Evolutionary conservation across 2,329 filamentous ascomycete genomes (phyloP).

Genomic region (Westerdykella sp.): DNA sequence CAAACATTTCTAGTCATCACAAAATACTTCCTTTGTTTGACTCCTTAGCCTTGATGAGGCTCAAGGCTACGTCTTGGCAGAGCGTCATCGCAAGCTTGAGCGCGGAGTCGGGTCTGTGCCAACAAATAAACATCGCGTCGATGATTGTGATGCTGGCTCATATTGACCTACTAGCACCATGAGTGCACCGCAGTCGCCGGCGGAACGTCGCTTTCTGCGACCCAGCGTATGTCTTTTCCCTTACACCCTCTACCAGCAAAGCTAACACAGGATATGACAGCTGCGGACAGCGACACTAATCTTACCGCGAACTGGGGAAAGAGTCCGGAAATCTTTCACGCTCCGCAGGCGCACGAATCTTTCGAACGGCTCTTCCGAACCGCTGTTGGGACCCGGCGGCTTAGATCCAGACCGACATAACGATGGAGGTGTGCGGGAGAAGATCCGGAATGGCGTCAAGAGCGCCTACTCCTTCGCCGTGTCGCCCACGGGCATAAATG

Average conservation of each 20-base stretch:
- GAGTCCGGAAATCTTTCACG: slow-evolving; percentile 72
- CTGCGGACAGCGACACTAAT: slow-evolving; percentile 82
- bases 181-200: slow-evolving; percentile 27
- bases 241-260: neutral
- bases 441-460: slow-evolving; percentile 33
- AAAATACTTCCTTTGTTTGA: no score
- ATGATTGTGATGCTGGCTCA: neutral
- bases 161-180: slow-evolving; percentile 8
- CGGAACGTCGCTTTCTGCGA: slow-evolving; percentile 32
- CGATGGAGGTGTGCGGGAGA: slow-evolving; percentile 27
- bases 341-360: slow-evolving; percentile 48
- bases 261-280: slow-evolving; percentile 37
- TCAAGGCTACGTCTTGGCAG: no score
- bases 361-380: slow-evolving; percentile 41
- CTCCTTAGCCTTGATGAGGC: no score
- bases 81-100: no score
- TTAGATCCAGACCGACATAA: slow-evolving; percentile 24
- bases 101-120: no score
- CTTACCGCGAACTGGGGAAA: slow-evolving; percentile 77
- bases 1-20: no score
- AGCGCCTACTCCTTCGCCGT: slow-evolving; percentile 54
- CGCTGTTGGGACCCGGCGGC: slow-evolving; percentile 32
- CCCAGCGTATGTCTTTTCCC: slow-evolving; percentile 27
- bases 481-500: slow-evolving; percentile 69
- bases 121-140: no score